Percentiles rank a stretch among this genome's conserved stretches.
Conservation (phyloP, 1,139 yeast genomes). For the Yamadazyma blattariae region DNA sequence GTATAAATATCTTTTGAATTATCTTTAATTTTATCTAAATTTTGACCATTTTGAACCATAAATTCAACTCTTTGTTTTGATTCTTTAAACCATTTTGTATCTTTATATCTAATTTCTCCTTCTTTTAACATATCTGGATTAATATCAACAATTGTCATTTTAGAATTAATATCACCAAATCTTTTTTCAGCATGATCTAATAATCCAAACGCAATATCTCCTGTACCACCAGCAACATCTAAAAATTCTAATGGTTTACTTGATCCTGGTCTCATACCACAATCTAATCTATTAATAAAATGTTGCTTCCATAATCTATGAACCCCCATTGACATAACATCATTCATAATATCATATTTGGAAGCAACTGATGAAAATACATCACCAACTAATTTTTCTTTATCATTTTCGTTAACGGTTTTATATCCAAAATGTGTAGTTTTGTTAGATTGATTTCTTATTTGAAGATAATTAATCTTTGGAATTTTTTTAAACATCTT, state of each 20-base stretch:
- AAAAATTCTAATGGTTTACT: slow-evolving; percentile 74
- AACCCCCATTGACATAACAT: slow-evolving; percentile 93
- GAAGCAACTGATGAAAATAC: slow-evolving; percentile 95
- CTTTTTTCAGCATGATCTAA: slow-evolving; percentile 83
- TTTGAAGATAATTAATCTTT: not conserved
- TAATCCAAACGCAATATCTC: slow-evolving; percentile 95
- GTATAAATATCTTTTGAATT: slow-evolving; percentile 94
- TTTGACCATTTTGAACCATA: slow-evolving; percentile 90
- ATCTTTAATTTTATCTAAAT: slow-evolving; percentile 76
- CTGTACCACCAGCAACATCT: slow-evolving; percentile 99
- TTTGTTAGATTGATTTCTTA: slow-evolving; percentile 7
- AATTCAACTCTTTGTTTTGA: slow-evolving; percentile 67
- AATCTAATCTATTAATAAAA: slow-evolving; percentile 82
- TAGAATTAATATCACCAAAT: slow-evolving; percentile 70
- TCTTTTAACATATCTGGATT: slow-evolving; percentile 94
- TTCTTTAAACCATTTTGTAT: slow-evolving; percentile 46
- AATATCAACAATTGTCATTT: slow-evolving; percentile 92
- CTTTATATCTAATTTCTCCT: slow-evolving; percentile 73
- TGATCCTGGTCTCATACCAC: slow-evolving; percentile 90
- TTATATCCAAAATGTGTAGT: slow-evolving; percentile 94
- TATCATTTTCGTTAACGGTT: slow-evolving; percentile 76
- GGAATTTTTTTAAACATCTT: not conserved
- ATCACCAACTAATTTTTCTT: slow-evolving; percentile 82
- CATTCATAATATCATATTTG: slow-evolving; percentile 94
- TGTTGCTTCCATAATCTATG: slow-evolving; percentile 96